These are phyloP conservation scores for Petunia hybrid DNA, from an alignment of 305 asterid genomes.

Conservation along the genomic window DNA sequence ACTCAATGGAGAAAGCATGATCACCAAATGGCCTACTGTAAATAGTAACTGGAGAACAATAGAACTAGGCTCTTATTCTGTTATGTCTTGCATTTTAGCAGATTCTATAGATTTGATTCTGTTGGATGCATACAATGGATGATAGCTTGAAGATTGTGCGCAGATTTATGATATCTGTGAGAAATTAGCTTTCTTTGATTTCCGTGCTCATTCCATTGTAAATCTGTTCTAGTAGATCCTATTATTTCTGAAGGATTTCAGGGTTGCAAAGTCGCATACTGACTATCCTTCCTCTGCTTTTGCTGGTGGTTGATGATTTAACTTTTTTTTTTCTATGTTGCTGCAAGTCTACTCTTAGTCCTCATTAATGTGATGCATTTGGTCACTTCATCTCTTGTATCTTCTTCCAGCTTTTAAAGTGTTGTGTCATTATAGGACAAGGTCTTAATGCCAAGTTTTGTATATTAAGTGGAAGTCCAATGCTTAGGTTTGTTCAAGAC, in stretches of 20 bases:
- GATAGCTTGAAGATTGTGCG: constrained; percentile 18
- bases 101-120: constrained; percentile 15
- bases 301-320: not conserved
- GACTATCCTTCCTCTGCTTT: not conserved
- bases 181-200: not conserved
- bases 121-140: constrained; percentile 20
- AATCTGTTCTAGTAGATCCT: constrained; percentile 4
- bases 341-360: not conserved
- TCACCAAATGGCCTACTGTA: not conserved
- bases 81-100: constrained; percentile 10
- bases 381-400: not conserved
- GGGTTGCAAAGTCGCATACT: not conserved
- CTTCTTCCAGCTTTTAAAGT: not conserved
- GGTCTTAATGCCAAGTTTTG: not conserved
- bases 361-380: constrained; percentile 1
- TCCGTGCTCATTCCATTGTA: not conserved
- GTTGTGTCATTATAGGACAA: not conserved
- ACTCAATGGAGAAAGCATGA: not conserved
- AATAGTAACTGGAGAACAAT: not conserved
- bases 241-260: not conserved
- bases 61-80: not conserved
- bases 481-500: not conserved
- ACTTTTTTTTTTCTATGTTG: not conserved
- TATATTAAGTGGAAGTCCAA: constrained; percentile 8
- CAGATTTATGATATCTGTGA: not conserved